Evolutionary conservation across 1,284 basidiomycete genomes (phyloP).

Genomic region (Vanrija sp.): DNA sequence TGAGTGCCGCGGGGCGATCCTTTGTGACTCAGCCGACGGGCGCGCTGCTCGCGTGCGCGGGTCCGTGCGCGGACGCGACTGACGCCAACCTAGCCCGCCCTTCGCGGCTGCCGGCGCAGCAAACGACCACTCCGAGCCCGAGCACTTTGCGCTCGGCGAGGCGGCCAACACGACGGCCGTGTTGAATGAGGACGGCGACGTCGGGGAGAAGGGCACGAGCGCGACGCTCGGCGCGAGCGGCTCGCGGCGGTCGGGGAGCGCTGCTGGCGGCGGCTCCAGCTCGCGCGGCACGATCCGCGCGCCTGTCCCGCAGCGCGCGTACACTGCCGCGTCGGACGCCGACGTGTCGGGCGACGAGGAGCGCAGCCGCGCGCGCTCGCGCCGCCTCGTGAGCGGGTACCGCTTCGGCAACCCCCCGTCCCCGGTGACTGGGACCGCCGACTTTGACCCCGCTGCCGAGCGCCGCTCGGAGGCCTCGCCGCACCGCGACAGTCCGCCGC

Average conservation of each 20-base stretch:
- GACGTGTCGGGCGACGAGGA: constrained; percentile 26
- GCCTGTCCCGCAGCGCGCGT: neutral
- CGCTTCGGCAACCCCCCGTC: constrained; percentile 43
- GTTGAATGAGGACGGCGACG: neutral
- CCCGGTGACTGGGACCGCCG: constrained; percentile 7
- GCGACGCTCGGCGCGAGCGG: neutral
- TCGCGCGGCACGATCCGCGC: neutral
- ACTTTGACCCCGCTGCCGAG: neutral
- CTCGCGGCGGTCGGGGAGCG: neutral
- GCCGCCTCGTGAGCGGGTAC: constrained; percentile 44
- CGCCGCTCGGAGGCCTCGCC: neutral
- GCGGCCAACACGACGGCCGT: neutral
- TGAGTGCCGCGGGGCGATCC: constrained; percentile 18
- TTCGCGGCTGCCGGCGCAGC: constrained; percentile 32
- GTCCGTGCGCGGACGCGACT: neutral
- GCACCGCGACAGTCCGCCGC: constrained; percentile 26
- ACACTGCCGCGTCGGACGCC: neutral
- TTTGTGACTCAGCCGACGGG: too few species aligned
- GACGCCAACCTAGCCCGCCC: constrained; percentile 27
- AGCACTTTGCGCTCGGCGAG: constrained; percentile 29
- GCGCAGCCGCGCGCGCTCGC: constrained; percentile 31
- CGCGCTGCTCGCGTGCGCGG: too few species aligned
- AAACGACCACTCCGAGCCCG: constrained; percentile 28
- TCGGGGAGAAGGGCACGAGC: neutral
- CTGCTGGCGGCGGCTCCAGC: neutral